Percentiles rank a stretch among this genome's conserved stretches.
These are phyloP conservation scores for Entomortierella lignicola DNA, from an alignment of 192 early-diverging fungal species.

Conservation along the genomic window DNA sequence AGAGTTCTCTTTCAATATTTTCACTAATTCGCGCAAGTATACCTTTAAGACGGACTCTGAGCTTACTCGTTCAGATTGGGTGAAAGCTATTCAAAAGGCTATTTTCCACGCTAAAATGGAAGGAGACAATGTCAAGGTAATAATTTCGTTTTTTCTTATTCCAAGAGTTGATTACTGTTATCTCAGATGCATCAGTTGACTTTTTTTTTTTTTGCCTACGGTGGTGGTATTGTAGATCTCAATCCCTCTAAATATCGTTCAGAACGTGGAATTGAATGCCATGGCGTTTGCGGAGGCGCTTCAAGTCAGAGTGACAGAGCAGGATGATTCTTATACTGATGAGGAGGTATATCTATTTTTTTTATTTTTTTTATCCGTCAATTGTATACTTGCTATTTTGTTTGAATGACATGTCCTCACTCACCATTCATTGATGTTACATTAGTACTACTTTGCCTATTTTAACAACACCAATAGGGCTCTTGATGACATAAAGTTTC, in stretches of 20 bases:
- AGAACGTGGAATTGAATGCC: constrained; percentile 63
- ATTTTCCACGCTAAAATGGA: constrained; percentile 69
- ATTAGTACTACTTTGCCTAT: constrained; percentile 74
- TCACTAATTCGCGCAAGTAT: constrained; percentile 62
- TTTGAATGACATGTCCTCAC: neutral
- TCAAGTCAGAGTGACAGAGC: constrained; percentile 61
- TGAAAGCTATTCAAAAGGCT: constrained; percentile 65
- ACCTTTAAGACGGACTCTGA: constrained; percentile 70
- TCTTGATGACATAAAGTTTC: constrained; percentile 35
- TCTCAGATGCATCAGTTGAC: too few relatives aligned
- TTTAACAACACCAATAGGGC: constrained; percentile 63
- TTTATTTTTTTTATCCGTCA: neutral
- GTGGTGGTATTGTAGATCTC: constrained; percentile 52
- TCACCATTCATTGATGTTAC: neutral
- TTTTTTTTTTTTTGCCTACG: neutral
- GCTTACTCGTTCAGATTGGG: constrained; percentile 66
- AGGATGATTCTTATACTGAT: constrained; percentile 62
- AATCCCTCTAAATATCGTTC: constrained; percentile 66
- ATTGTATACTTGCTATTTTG: too few relatives aligned
- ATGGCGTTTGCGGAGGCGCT: constrained; percentile 65
- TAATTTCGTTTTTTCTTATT: too few relatives aligned
- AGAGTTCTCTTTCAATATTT: constrained; percentile 58
- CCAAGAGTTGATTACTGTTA: too few relatives aligned
- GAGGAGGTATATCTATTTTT: constrained; percentile 61
- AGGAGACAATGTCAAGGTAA: constrained; percentile 67